Evolutionary conservation across 2,329 filamentous ascomycete species (phyloP).

Genomic region (Microcera coccophila): DNA sequence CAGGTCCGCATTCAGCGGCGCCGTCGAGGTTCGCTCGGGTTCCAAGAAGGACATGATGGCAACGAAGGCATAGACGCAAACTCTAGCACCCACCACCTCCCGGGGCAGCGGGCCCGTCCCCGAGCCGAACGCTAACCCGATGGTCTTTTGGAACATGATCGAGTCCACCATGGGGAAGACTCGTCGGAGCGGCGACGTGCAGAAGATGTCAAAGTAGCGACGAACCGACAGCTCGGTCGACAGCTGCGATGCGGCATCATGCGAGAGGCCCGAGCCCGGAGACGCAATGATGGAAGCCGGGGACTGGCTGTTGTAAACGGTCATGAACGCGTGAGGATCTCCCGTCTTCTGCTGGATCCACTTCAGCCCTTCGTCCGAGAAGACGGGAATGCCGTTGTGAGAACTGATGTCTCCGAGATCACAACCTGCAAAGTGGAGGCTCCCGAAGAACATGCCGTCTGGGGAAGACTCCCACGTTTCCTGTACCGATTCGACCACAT

Average conservation of each 20-base stretch:
- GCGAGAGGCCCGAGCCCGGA: not conserved
- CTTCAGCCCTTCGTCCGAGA: not conserved
- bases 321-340: not conserved
- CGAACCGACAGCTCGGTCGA: not conserved
- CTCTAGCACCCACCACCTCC: constrained; percentile 35
- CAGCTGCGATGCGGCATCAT: not conserved
- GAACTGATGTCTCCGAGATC: not conserved
- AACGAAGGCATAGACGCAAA: constrained; percentile 47
- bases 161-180: constrained; percentile 46
- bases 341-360: not conserved
- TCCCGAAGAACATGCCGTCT: not conserved
- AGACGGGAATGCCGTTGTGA: not conserved
- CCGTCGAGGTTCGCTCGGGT: constrained; percentile 11
- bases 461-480: not conserved
- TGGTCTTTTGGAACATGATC: constrained; percentile 42
- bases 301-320: not conserved
- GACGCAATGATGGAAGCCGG: not conserved
- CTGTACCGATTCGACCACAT: not conserved
- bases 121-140: constrained; percentile 40
- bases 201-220: not conserved
- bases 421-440: not conserved
- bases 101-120: constrained; percentile 11
- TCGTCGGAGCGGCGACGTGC: constrained; percentile 13
- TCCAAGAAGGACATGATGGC: constrained; percentile 30
- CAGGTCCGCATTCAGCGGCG: constrained; percentile 35